Evolutionary conservation across 352 stramenopile genomes (phyloP).

Genomic region (Phytopythium delawarense): DNA sequence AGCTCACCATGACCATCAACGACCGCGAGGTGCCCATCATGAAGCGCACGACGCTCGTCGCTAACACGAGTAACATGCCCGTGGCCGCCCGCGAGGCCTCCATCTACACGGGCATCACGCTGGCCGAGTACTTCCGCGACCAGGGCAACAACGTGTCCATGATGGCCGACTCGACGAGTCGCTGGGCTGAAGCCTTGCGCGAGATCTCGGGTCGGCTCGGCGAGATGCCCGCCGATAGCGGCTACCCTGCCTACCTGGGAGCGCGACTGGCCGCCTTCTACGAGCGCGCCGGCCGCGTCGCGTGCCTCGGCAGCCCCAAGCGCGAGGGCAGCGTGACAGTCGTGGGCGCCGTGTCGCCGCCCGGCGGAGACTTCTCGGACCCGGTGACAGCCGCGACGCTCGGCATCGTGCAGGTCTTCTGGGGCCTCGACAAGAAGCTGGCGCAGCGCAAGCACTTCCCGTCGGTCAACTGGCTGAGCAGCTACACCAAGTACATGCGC

Average conservation of each 20-base stretch:
- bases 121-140: slow-evolving; percentile 99
- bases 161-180: slow-evolving; percentile 99
- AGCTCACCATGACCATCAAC: slow-evolving; percentile 98
- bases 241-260: slow-evolving; percentile 97
- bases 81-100: slow-evolving; percentile 99
- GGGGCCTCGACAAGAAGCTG: slow-evolving; percentile 99
- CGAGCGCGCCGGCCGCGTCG: slow-evolving; percentile 97
- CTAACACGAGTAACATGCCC: slow-evolving; percentile 99
- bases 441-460: slow-evolving; percentile 99
- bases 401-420: slow-evolving; percentile 99
- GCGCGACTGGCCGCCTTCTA: slow-evolving; percentile 99
- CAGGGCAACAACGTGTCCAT: slow-evolving; percentile 99
- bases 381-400: slow-evolving; percentile 98
- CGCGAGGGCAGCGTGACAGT: slow-evolving; percentile 98
- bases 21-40: slow-evolving; percentile 98
- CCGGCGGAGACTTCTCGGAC: slow-evolving; percentile 99
- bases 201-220: slow-evolving; percentile 99
- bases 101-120: slow-evolving; percentile 99
- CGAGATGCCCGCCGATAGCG: slow-evolving; percentile 99
- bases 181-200: slow-evolving; percentile 99
- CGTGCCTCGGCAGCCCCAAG: slow-evolving; percentile 95
- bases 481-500: slow-evolving; percentile 99
- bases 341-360: slow-evolving; percentile 98
- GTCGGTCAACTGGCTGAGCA: slow-evolving; percentile 99
- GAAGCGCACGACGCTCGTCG: slow-evolving; percentile 99